Conservation (phyloP, 192 early-diverging fungal genomes). For the Coemansia sp. region DNA sequence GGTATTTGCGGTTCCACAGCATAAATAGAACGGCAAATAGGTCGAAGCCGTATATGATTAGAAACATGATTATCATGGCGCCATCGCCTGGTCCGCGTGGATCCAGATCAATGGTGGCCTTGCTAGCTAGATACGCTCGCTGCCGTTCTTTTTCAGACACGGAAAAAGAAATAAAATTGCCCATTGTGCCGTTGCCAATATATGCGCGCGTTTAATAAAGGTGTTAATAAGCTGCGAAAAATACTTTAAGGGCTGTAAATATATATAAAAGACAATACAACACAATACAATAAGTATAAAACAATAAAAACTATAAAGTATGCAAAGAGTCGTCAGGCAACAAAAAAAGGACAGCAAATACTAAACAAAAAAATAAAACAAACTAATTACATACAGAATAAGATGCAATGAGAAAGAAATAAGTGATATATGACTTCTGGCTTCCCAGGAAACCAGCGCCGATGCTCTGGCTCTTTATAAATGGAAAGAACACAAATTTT, state of each 20-base stretch:
- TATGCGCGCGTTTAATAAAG: not conserved
- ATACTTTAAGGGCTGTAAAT: too few species aligned
- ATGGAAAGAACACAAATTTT: too few species aligned
- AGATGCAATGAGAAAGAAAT: too few species aligned
- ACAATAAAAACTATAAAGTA: too few species aligned
- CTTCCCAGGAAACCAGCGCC: too few species aligned
- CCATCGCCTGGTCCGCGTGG: constrained; percentile 25
- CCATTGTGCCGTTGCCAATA: constrained; percentile 7
- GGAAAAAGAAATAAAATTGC: constrained; percentile 26
- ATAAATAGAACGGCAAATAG: constrained; percentile 19
- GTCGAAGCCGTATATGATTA: constrained; percentile 16
- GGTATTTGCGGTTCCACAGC: constrained; percentile 35
- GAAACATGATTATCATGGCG: constrained; percentile 14
- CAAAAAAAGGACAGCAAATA: too few species aligned
- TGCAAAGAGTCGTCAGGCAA: too few species aligned
- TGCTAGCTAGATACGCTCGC: constrained; percentile 13
- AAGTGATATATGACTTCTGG: too few species aligned
- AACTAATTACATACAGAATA: too few species aligned
- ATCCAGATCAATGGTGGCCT: constrained; percentile 11
- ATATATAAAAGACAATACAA: not conserved
- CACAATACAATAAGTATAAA: not conserved
- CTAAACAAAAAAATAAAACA: too few species aligned
- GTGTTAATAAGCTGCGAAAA: not conserved
- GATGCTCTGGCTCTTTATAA: too few species aligned
- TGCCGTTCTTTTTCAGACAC: constrained; percentile 18